These are phyloP conservation scores for Colletotrichum lupini DNA, from an alignment of 2,329 filamentous ascomycete species.

Conservation along the genomic window DNA sequence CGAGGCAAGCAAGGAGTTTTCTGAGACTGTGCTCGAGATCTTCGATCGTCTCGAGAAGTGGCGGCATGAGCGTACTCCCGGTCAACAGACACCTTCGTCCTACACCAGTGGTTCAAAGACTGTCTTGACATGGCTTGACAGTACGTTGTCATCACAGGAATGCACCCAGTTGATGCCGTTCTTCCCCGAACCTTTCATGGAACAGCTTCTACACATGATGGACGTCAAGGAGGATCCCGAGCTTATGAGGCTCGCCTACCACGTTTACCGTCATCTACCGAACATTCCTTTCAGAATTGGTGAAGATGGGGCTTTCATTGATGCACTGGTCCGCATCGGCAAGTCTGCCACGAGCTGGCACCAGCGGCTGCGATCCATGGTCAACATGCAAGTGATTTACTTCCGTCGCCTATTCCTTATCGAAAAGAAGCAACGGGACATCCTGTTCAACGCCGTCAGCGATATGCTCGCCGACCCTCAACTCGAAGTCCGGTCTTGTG, in stretches of 20 bases:
- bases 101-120: conserved; percentile 98
- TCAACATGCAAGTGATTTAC: conserved; percentile 99
- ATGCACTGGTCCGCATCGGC: conserved; percentile 87
- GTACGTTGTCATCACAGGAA: conserved; percentile 88
- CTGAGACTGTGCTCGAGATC: conserved; percentile 76
- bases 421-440: conserved; percentile 76
- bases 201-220: conserved; percentile 99
- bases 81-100: conserved; percentile 91
- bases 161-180: conserved; percentile 91
- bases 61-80: conserved; percentile 85
- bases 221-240: conserved; percentile 99
- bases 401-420: conserved; percentile 96
- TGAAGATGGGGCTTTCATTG: conserved; percentile 86
- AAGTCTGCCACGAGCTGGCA: conserved; percentile 90
- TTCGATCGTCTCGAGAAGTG: conserved; percentile 86
- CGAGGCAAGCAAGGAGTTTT: conserved; percentile 79
- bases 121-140: conserved; percentile 93
- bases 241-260: conserved; percentile 92
- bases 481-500: conserved; percentile 92
- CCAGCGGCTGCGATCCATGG: conserved; percentile 90
- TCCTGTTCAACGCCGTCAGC: conserved; percentile 91
- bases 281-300: conserved; percentile 93
- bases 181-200: conserved; percentile 90
- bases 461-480: conserved; percentile 93
- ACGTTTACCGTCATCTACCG: conserved; percentile 94